Base-by-base conservation (phyloP, 2,329 filamentous ascomycete species). In the Calonectria crousiana region DNA sequence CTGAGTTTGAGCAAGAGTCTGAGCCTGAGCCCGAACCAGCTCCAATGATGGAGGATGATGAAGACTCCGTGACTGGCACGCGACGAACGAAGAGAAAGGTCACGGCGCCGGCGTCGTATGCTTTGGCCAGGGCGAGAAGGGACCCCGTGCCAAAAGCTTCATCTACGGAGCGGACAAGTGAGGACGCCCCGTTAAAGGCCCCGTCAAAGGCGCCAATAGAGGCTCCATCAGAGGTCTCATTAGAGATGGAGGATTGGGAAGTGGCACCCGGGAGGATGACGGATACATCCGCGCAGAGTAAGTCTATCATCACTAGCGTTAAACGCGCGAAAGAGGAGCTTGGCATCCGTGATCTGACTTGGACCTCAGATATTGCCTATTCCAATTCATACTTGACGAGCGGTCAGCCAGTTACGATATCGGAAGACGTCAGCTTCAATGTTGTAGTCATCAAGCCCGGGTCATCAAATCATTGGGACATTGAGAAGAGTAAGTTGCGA, bases 221-320 rank as follows among this genome's bases (percentile, higher is more conserved):
- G 66, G 53, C 49, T 16, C 30, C 49, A 4, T 30, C 23, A 56
- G 34, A 32, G 26, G 18, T n/a, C 26, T 44, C 26, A 32, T 62
- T 84, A 8, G 80, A 86, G 66, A 85, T 87, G 81, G 86, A 88
- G 75, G 81, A 82, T 3, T 88, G 86, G 86, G 87, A 88, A 76
- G 75, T 87, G 58, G 86, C 87, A 0, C 87, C 87, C 1, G 87
- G 87, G 20, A 83, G 85, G 28, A 78, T 87, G 36, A 78, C 77
- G 11, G 81, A 84, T 41, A 74, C 80, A 5, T 71, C 79, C 1
- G 77, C 79, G 1, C 82, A 84, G 34, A 87, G 87, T 88, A 80
- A 76, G 86, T 82, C 18, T 28, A 20, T 14, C 20, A 30, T 11
- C 10, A 18, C 28, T 32, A 34, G 38, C 20, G 60, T 8, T n/a